Conservation (phyloP, 2,329 filamentous ascomycete genomes). For the Stromatinia cepivora region DNA sequence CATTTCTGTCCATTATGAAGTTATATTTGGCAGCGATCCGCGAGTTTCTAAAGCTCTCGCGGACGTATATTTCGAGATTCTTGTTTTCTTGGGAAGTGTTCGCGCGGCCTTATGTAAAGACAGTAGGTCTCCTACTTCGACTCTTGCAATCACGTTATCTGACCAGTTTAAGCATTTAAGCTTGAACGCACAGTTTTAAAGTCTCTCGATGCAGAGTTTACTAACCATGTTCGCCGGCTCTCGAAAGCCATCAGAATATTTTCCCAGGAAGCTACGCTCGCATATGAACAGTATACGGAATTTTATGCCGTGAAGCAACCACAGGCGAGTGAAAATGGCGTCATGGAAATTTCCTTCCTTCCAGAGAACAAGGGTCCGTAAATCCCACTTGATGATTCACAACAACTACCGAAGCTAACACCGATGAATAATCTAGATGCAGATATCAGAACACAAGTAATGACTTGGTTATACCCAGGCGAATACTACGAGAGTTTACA, state of each 20-base stretch:
- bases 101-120: slow-evolving; percentile 10
- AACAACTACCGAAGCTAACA: slow-evolving; percentile 1
- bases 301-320: slow-evolving; percentile 2
- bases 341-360: neutral
- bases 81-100: slow-evolving; percentile 7
- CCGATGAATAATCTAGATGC: slow-evolving; percentile 9
- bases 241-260: slow-evolving; percentile 3
- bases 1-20: slow-evolving; percentile 14
- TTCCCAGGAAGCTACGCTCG: slow-evolving; percentile 15
- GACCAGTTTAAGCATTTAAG: slow-evolving; percentile 14
- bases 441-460: slow-evolving; percentile 10
- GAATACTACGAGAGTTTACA: slow-evolving; percentile 17
- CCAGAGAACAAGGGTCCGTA: slow-evolving; percentile 3
- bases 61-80: slow-evolving; percentile 18
- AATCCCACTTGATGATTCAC: neutral
- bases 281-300: slow-evolving; percentile 2
- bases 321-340: neutral
- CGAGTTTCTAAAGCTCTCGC: slow-evolving; percentile 15
- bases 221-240: slow-evolving; percentile 14
- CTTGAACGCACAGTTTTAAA: slow-evolving; percentile 17
- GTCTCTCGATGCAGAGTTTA: slow-evolving; percentile 14
- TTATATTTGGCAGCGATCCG: slow-evolving; percentile 11
- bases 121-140: slow-evolving; percentile 5
- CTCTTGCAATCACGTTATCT: neutral
- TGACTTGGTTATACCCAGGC: slow-evolving; percentile 21